Percentiles rank a stretch among this genome's conserved stretches.
phyloP scores from a whole-genome alignment of 805 yeast genomes.

The Isabelozyma heimii region DNA sequence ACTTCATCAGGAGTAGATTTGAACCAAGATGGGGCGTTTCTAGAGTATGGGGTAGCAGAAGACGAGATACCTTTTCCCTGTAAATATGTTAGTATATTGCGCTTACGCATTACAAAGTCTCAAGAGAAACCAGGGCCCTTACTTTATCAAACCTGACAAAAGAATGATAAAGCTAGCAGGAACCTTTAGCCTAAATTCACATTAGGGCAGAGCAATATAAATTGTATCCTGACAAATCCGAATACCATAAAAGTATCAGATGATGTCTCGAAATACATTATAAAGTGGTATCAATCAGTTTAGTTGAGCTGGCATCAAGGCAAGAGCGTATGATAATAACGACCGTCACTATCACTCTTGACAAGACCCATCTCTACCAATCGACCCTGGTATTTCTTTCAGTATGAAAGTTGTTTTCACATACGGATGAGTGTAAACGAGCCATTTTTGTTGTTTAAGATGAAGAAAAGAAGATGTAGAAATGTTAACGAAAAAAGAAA shows the following conservation, averaged over 20 bases:
- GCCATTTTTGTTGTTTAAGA: slow-evolving; percentile 70
- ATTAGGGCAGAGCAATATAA: neutral
- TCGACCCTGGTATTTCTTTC: slow-evolving; percentile 5
- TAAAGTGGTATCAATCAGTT: slow-evolving; percentile 56
- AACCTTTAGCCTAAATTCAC: neutral
- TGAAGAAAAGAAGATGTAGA: slow-evolving; percentile 5
- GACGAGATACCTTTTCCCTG: slow-evolving; percentile 99
- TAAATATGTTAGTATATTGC: slow-evolving; percentile 38
- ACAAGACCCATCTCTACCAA: slow-evolving; percentile 18
- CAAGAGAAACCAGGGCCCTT: neutral
- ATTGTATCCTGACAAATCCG: neutral
- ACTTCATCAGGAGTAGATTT: slow-evolving; percentile 92
- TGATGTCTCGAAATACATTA: slow-evolving; percentile 4
- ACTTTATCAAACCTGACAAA: neutral
- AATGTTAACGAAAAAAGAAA: slow-evolving; percentile 5
- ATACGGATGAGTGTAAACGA: slow-evolving; percentile 98
- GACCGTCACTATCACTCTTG: slow-evolving; percentile 17
- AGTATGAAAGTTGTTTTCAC: slow-evolving; percentile 33
- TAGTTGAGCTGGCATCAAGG: slow-evolving; percentile 13
- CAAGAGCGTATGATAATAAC: slow-evolving; percentile 13
- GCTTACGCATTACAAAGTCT: neutral
- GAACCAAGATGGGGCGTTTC: slow-evolving; percentile 99
- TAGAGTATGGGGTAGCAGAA: slow-evolving; percentile 98
- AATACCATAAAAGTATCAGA: neutral
- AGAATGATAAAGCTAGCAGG: neutral